Conservation (phyloP, 352 stramenopile species). For the Phytophthora lateralis region DNA sequence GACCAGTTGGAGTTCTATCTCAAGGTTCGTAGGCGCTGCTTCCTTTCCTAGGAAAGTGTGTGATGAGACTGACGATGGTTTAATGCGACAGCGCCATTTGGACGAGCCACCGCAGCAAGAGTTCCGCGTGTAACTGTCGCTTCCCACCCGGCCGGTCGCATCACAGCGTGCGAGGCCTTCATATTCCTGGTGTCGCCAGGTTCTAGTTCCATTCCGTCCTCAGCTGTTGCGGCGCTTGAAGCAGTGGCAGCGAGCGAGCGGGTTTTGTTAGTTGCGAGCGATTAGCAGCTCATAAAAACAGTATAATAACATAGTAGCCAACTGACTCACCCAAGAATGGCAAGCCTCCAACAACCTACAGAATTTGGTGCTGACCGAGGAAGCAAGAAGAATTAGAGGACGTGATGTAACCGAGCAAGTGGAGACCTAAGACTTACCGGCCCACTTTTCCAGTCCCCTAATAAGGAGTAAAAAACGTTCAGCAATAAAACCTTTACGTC, state of each 20-base stretch:
- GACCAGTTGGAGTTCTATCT: conserved; percentile 88
- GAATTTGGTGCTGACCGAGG: too few species aligned
- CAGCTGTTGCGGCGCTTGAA: conserved; percentile 25
- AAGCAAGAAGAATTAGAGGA: too few species aligned
- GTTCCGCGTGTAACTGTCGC: conserved; percentile 33
- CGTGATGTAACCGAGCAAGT: too few species aligned
- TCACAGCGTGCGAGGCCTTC: conserved; percentile 5
- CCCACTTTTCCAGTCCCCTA: too few species aligned
- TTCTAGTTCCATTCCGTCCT: conserved; percentile 16
- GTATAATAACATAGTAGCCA: conserved; percentile 31
- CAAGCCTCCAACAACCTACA: too few species aligned
- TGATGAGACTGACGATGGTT: conserved; percentile 17
- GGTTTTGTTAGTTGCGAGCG: conserved; percentile 35
- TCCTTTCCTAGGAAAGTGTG: background rate
- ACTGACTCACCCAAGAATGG: too few species aligned
- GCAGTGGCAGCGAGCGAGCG: conserved; percentile 10
- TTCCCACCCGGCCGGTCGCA: background rate
- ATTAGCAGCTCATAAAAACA: conserved; percentile 20
- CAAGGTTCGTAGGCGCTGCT: conserved; percentile 51
- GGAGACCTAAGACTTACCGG: too few species aligned
- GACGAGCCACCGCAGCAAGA: conserved; percentile 38
- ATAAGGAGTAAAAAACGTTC: background rate
- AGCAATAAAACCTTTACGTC: too few species aligned
- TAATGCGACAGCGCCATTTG: conserved; percentile 49
- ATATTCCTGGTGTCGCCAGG: conserved; percentile 29